Evolutionary conservation across 2,329 filamentous ascomycete genomes (phyloP).

Genomic region (Monosporascus sp.): DNA sequence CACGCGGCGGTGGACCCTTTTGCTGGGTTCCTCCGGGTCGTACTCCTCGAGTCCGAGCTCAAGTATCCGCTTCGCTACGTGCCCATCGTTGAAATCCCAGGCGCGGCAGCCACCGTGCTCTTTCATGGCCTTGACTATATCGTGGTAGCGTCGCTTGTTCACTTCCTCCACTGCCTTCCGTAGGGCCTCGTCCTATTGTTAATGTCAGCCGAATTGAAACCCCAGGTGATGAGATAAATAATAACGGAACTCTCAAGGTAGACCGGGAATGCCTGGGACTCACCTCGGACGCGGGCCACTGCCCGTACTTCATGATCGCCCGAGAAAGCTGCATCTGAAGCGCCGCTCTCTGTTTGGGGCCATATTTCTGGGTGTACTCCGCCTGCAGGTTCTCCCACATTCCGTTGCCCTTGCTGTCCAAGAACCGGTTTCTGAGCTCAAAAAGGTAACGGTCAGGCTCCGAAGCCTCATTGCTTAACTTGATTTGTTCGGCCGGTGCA

Average conservation of each 20-base stretch:
- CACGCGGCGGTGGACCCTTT: slow-evolving; percentile 39
- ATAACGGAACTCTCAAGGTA: no score
- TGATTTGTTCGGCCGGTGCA: slow-evolving; percentile 25
- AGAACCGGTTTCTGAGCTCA: slow-evolving; percentile 39
- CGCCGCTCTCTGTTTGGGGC: slow-evolving; percentile 37
- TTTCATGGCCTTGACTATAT: slow-evolving; percentile 38
- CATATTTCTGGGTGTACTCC: slow-evolving; percentile 33
- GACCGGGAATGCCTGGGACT: slow-evolving; percentile 18
- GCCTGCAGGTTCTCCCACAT: slow-evolving; percentile 52
- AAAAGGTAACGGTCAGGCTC: slow-evolving; percentile 45
- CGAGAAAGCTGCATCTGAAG: slow-evolving; percentile 53
- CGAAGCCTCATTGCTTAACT: slow-evolving; percentile 39
- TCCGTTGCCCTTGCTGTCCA: slow-evolving; percentile 45
- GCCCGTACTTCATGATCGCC: slow-evolving; percentile 40
- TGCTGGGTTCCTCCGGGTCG: slow-evolving; percentile 32
- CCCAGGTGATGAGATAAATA: no score
- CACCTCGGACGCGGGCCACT: slow-evolving; percentile 47
- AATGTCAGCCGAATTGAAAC: background rate
- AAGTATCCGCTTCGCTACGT: slow-evolving; percentile 46
- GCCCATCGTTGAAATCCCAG: slow-evolving; percentile 43
- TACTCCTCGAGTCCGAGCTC: slow-evolving; percentile 41
- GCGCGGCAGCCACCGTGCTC: slow-evolving; percentile 46
- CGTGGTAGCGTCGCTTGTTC: slow-evolving; percentile 38
- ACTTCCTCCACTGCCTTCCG: slow-evolving; percentile 24
- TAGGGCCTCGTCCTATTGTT: slow-evolving; percentile 32